Conservation (phyloP, 108 stramenopile genomes). For the Fragilaria crotonensis region DNA sequence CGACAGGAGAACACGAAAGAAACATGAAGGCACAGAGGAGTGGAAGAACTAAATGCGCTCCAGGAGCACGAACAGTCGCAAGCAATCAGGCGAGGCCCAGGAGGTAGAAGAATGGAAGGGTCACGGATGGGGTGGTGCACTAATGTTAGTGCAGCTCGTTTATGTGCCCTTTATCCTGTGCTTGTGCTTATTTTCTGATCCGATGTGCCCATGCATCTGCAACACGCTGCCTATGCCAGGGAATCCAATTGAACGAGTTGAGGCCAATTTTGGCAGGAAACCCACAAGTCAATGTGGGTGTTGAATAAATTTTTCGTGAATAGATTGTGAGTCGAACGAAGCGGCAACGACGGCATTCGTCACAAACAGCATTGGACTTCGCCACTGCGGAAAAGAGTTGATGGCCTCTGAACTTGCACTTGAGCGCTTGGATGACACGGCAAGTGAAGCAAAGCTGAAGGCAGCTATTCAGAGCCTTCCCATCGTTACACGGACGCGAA, state of each 20-base stretch:
- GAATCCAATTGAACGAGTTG: conserved; percentile 35
- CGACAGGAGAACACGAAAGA: too few relatives aligned
- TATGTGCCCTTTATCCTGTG: conserved; percentile 68
- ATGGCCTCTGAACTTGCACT: conserved; percentile 30
- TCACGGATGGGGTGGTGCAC: too few relatives aligned
- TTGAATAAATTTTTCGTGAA: conserved; percentile 39
- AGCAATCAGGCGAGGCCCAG: conserved; percentile 18
- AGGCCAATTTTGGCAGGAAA: conserved; percentile 67
- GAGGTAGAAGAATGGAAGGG: conserved; percentile 40
- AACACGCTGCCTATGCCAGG: conserved; percentile 68
- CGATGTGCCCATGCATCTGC: conserved; percentile 51
- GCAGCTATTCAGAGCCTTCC: conserved; percentile 31
- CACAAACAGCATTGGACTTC: conserved; percentile 2
- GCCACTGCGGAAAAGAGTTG: neutral
- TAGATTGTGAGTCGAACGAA: conserved; percentile 9
- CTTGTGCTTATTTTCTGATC: conserved; percentile 63
- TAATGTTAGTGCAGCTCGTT: conserved; percentile 71
- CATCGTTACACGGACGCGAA: conserved; percentile 1
- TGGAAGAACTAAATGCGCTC: too few relatives aligned
- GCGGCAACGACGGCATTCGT: conserved; percentile 6
- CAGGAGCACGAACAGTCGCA: too few relatives aligned
- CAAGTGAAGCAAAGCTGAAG: conserved; percentile 12
- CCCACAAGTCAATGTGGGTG: conserved; percentile 62
- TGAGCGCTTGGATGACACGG: conserved; percentile 43
- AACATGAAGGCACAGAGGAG: too few relatives aligned